A percentile compares a stretch with the other conserved stretches of the same genome.
These are phyloP conservation scores for Isoetes engelmannii DNA, from an alignment of 83 land plant species.

Conservation along the genomic window DNA sequence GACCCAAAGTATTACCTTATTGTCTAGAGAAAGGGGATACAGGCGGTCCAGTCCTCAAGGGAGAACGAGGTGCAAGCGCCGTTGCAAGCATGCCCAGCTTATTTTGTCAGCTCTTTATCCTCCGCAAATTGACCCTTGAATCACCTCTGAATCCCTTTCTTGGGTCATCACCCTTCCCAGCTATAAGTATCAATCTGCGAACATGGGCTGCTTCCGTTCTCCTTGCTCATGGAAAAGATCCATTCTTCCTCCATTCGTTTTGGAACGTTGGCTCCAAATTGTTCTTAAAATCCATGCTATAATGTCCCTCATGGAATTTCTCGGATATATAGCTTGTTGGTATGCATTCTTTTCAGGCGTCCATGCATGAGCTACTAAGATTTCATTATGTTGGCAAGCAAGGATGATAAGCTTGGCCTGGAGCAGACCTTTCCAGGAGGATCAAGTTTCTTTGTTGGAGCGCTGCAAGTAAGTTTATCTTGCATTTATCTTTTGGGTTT, in stretches of 20 bases:
- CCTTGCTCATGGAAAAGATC: conserved; percentile 27
- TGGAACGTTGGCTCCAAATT: conserved; percentile 11
- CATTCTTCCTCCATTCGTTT: conserved; percentile 19
- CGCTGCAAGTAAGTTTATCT: no score
- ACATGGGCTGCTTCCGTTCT: conserved; percentile 28
- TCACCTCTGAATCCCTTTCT: background rate
- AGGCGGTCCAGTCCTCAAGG: conserved; percentile 7
- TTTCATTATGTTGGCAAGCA: no score
- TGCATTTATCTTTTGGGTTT: no score
- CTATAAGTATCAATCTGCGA: conserved; percentile 13
- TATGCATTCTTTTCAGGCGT: no score
- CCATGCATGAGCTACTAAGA: no score
- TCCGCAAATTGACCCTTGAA: background rate
- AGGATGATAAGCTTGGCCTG: no score
- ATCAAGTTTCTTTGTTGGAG: no score
- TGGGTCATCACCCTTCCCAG: background rate
- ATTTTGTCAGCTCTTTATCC: conserved; percentile 19
- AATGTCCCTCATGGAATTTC: no score
- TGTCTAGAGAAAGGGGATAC: conserved; percentile 28
- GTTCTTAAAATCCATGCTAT: no score
- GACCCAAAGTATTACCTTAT: no score
- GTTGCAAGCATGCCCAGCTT: conserved; percentile 8
- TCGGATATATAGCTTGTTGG: background rate
- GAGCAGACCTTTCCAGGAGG: no score
- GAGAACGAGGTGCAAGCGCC: conserved; percentile 15